Base-by-base conservation (phyloP, 345 rosid species). In the Murraya koenigii region DNA sequence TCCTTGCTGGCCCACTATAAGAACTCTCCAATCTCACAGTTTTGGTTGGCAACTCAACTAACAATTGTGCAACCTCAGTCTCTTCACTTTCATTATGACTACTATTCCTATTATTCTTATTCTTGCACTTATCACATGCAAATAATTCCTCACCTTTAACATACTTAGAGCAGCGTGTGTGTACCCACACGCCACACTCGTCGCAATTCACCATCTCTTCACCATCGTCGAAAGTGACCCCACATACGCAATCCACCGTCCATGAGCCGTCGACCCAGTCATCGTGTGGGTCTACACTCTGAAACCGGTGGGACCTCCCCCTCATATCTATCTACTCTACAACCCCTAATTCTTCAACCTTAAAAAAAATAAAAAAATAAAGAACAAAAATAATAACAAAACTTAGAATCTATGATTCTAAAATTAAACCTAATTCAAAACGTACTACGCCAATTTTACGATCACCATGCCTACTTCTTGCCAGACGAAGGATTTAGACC, bases 201-300 rank as follows among this genome's bases (percentile, higher is more conserved):
- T 94, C 99, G 67, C 99, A 96, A 79, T 94, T 93, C 66, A 96
- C 98, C 99, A 96, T 96, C 90, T 96, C 98, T 79, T 94, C 94
- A 15, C 99, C 99, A 70, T 96, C 98, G 64, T 96, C 99, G 28
- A 89, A 96, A 72, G 83, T 90, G 58, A 96, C 98, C 36, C 99
- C 97, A 68, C 99, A 95, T 1, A 89, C 89, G 72, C 99, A 96
- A 85, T 96, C 98, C 69, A 96, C 99, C 15, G 92, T 94, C 99
- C 99, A 95, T 4, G 98, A 93, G 66, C 89, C 99, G 68, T 95
- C 87, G n/a, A 86, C 89, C 99, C 98, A 95, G 69, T 95, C 98
- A 23, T 95, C 98, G n/a, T 87, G 92, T 32, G 86, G 87, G 65
- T 89, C 90, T 77, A 89, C 82, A 44, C 85, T 83, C 84, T 79